A percentile compares a stretch with the other conserved stretches of the same genome.
Conservation (phyloP, 2,329 filamentous ascomycete species). For the Fusarium denticulatum region DNA sequence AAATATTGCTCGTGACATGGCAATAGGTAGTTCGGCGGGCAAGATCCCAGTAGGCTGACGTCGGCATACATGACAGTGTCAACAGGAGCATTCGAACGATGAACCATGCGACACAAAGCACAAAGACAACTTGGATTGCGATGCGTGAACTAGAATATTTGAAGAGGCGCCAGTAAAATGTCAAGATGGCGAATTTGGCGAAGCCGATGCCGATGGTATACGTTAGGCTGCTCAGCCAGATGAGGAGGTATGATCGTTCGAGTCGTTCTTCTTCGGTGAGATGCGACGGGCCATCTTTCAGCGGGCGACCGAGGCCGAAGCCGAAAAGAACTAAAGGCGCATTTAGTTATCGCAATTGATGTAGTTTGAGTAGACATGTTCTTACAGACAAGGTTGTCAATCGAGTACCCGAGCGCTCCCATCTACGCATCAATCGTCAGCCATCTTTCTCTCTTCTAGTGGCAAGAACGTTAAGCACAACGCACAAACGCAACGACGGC, state of each 20-base stretch:
- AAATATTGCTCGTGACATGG: constrained; percentile 43
- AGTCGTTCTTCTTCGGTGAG: constrained; percentile 9
- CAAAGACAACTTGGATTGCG: constrained; percentile 40
- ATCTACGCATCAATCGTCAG: background rate
- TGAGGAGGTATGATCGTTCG: constrained; percentile 27
- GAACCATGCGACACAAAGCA: constrained; percentile 37
- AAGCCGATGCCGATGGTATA: constrained; percentile 40
- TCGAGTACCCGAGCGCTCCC: constrained; percentile 15
- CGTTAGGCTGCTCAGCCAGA: constrained; percentile 40
- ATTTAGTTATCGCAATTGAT: background rate
- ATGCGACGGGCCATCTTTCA: constrained; percentile 13
- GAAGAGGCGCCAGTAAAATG: constrained; percentile 46
- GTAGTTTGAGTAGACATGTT: accelerated
- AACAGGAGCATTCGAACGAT: constrained; percentile 43
- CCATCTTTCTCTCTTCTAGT: background rate
- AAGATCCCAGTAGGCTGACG: constrained; percentile 47
- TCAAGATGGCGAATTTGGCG: constrained; percentile 43
- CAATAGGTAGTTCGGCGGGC: constrained; percentile 40
- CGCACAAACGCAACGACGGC: constrained; percentile 32
- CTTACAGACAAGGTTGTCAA: constrained; percentile 19
- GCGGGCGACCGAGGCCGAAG: constrained; percentile 19
- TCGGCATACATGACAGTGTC: constrained; percentile 47
- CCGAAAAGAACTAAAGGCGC: background rate
- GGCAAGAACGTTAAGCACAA: background rate
- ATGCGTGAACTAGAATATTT: constrained; percentile 39